These are phyloP conservation scores for Sporothrix globosa DNA, from an alignment of 2,329 filamentous ascomycete genomes.

Conservation along the genomic window DNA sequence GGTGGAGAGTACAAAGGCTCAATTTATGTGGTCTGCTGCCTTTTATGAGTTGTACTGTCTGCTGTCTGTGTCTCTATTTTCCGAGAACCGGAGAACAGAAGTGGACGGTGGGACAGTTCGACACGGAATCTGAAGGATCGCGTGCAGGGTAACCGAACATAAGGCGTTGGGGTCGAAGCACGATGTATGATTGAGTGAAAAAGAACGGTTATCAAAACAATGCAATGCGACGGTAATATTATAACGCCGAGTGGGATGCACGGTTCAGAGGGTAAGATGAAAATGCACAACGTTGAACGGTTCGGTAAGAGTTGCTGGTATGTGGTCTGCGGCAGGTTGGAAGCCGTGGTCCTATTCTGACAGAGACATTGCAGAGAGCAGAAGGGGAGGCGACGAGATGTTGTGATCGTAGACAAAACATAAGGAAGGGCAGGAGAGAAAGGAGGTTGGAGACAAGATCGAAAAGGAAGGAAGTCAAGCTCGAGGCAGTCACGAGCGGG, in stretches of 20 bases:
- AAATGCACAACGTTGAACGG: neutral
- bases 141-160: neutral
- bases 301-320: neutral
- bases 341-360: neutral
- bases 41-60: neutral
- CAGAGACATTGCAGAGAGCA: neutral
- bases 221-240: slow-evolving; percentile 1
- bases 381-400: neutral
- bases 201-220: neutral
- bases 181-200: neutral
- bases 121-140: neutral
- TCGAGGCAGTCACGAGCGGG: neutral
- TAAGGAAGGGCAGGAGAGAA: neutral
- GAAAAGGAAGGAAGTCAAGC: neutral
- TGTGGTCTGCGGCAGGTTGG: neutral
- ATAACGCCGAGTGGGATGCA: neutral
- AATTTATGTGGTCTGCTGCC: neutral
- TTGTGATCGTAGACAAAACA: neutral
- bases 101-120: neutral
- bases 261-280: neutral
- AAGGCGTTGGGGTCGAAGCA: neutral
- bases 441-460: neutral
- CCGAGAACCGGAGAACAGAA: neutral
- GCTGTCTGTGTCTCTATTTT: neutral
- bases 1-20: neutral